These are phyloP conservation scores for Pisolithus microcarpus DNA, from an alignment of 768 basidiomycete species.

Conservation along the genomic window DNA sequence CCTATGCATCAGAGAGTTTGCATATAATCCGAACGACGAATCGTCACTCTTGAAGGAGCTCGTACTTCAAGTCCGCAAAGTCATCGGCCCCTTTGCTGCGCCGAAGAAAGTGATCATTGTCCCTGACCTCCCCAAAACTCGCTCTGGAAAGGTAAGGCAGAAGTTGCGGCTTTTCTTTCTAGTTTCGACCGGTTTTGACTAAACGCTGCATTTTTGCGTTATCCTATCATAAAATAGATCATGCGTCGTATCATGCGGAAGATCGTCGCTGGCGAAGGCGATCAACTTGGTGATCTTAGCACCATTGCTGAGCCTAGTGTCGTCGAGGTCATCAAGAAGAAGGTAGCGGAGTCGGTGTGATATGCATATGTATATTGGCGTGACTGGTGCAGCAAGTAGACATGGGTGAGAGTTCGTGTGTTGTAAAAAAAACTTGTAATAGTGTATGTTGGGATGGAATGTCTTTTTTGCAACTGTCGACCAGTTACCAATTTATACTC, in stretches of 20 bases:
- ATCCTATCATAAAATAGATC: too few relatives aligned
- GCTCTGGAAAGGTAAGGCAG: constrained; percentile 70
- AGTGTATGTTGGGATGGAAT: too few relatives aligned
- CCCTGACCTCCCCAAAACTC: constrained; percentile 85
- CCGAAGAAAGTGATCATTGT: constrained; percentile 90
- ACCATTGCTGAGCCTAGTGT: constrained; percentile 86
- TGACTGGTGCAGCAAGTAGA: too few relatives aligned
- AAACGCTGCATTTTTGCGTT: not conserved
- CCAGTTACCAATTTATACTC: too few relatives aligned
- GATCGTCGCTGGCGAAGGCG: constrained; percentile 89
- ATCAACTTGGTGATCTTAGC: constrained; percentile 91
- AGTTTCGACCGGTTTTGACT: not conserved
- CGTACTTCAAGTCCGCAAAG: constrained; percentile 90
- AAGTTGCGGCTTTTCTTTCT: constrained; percentile 21
- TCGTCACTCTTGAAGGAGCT: constrained; percentile 74
- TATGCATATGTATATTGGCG: too few relatives aligned
- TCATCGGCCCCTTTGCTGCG: constrained; percentile 95
- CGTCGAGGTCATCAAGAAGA: constrained; percentile 79
- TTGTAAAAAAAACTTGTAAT: too few relatives aligned
- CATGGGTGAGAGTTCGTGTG: too few relatives aligned
- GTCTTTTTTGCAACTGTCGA: too few relatives aligned
- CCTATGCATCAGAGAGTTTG: constrained; percentile 60
- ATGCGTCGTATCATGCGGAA: constrained; percentile 96
- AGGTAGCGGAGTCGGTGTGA: too few relatives aligned
- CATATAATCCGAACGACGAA: constrained; percentile 66